Evolutionary conservation across 108 stramenopile genomes (phyloP).

Genomic region (Cyclotella baltica): DNA sequence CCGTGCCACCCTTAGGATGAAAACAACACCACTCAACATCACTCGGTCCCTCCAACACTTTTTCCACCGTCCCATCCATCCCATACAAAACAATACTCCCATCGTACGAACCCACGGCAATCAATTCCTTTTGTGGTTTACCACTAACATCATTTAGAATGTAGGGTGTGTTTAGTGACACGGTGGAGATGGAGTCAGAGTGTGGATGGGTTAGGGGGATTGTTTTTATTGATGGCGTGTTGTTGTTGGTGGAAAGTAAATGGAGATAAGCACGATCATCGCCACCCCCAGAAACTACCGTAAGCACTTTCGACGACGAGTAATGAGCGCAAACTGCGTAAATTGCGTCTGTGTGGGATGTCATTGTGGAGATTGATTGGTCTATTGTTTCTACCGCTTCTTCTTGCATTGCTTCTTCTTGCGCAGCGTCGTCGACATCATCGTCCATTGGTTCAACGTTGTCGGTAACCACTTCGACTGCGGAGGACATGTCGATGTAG

Average conservation of each 20-base stretch:
- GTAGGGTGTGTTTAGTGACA: conserved; percentile 79
- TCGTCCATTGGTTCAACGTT: conserved; percentile 58
- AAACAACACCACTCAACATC: conserved; percentile 95
- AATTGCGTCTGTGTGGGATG: conserved; percentile 71
- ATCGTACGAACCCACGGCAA: conserved; percentile 88
- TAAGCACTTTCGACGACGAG: conserved; percentile 57
- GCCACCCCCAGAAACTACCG: conserved; percentile 87
- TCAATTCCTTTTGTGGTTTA: conserved; percentile 57
- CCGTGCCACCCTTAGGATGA: conserved; percentile 93
- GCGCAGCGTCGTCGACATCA: conserved; percentile 24
- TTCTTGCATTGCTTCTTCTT: conserved; percentile 19
- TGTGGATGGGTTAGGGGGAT: conserved; percentile 65
- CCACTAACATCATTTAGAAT: conserved; percentile 45
- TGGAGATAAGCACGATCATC: conserved; percentile 94
- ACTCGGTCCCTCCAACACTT: conserved; percentile 91
- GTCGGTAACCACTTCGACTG: conserved; percentile 75
- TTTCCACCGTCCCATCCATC: conserved; percentile 56
- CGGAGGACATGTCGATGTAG: conserved; percentile 77
- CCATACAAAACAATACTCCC: conserved; percentile 87
- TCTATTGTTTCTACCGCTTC: conserved; percentile 48
- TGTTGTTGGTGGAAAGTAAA: conserved; percentile 17
- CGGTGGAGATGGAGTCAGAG: conserved; percentile 89
- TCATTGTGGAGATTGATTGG: conserved; percentile 55
- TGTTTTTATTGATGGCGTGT: conserved; percentile 14
- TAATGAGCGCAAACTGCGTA: conserved; percentile 71